phyloP scores from a whole-genome alignment of 2,329 filamentous ascomycete genomes.

The Hypocrella siamensis region DNA sequence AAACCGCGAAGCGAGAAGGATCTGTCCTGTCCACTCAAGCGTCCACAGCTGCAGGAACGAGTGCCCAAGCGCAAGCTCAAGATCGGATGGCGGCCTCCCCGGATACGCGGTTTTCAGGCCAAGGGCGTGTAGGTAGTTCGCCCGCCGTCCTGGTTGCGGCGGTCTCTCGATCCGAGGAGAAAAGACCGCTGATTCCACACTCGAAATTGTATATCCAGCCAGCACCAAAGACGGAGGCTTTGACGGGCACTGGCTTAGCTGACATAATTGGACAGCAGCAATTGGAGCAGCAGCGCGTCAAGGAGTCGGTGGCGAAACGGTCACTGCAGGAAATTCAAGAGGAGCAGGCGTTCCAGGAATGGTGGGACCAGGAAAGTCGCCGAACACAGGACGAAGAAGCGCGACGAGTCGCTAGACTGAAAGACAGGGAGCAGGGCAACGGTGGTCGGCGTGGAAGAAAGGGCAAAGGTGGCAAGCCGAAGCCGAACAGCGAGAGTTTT shows the following conservation, averaged over 20 bases:
- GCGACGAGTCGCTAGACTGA: constrained; percentile 21
- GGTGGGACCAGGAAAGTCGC: constrained; percentile 80
- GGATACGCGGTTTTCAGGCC: constrained; percentile 47
- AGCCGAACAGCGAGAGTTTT: too few relatives aligned
- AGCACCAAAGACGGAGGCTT: constrained; percentile 44
- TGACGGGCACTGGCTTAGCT: constrained; percentile 58
- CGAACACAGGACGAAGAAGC: constrained; percentile 51
- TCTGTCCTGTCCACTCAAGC: too few relatives aligned
- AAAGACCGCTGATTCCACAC: constrained; percentile 35
- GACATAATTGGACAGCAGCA: constrained; percentile 84
- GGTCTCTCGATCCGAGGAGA: constrained; percentile 12
- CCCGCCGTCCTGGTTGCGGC: constrained; percentile 12
- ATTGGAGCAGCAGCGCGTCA: constrained; percentile 66
- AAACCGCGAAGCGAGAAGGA: too few relatives aligned
- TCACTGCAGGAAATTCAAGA: constrained; percentile 90
- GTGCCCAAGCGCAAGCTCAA: constrained; percentile 21
- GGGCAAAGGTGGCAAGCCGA: constrained; percentile 14
- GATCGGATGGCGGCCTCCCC: constrained; percentile 39
- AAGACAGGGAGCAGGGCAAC: constrained; percentile 16
- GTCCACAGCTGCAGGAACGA: too few relatives aligned
- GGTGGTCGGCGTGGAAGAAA: constrained; percentile 14
- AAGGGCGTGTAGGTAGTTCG: constrained; percentile 25
- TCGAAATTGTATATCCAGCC: constrained; percentile 44
- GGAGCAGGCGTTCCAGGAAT: constrained; percentile 91
- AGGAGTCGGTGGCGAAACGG: constrained; percentile 73